Evolutionary conservation across 2,329 filamentous ascomycete species (phyloP).

Genomic region (Colletotrichum theobromicola): DNA sequence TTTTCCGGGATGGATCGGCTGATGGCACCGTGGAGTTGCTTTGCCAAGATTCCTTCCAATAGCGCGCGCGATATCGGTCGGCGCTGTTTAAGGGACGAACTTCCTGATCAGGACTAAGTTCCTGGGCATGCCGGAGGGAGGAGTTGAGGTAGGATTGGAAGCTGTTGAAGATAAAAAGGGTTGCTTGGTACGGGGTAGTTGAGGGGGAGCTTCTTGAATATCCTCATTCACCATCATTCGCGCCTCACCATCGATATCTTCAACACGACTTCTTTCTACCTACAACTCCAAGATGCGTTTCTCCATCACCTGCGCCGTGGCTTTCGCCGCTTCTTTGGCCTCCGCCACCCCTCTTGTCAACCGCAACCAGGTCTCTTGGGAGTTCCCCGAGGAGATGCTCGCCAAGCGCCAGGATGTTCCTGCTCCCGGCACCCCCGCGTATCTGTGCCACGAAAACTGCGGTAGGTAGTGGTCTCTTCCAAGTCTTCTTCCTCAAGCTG

Average conservation of each 20-base stretch:
- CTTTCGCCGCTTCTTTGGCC: slow-evolving; percentile 32
- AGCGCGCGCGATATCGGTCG: slow-evolving; percentile 10
- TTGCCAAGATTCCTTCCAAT: slow-evolving; percentile 9
- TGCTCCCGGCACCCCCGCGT: slow-evolving; percentile 31
- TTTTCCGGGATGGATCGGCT: neutral
- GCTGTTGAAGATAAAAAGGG: neutral
- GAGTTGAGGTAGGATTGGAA: neutral
- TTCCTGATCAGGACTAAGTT: neutral
- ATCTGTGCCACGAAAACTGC: slow-evolving; percentile 56
- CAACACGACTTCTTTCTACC: neutral
- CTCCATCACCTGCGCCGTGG: slow-evolving; percentile 25
- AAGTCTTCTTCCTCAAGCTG: fast-evolving
- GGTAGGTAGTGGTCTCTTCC: slow-evolving; percentile 35
- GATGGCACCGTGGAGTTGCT: neutral
- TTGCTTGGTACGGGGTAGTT: neutral
- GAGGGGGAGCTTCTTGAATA: neutral
- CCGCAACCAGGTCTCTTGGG: slow-evolving; percentile 24
- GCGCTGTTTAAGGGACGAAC: neutral
- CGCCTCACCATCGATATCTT: neutral
- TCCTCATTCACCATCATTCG: neutral
- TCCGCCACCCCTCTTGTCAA: slow-evolving; percentile 18
- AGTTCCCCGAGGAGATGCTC: slow-evolving; percentile 36
- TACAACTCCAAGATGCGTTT: slow-evolving; percentile 32
- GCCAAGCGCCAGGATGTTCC: slow-evolving; percentile 43
- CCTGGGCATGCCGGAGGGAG: neutral